phyloP scores from a whole-genome alignment of 352 stramenopile species.

The Phytophthora crassamura region DNA sequence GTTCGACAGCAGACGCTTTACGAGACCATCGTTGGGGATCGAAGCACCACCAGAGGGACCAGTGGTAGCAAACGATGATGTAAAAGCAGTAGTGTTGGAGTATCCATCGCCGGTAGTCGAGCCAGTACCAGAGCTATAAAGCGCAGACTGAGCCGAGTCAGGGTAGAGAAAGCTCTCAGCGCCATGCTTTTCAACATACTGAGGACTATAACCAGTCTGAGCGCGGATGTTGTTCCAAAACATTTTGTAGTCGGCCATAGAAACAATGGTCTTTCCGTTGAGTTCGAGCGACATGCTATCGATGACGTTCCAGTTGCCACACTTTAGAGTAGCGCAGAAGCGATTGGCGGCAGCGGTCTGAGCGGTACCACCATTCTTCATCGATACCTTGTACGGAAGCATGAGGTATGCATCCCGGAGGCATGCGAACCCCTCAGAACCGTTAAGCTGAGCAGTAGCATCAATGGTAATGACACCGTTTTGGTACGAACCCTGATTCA shows the following conservation, averaged over 20 bases:
- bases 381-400: conserved; percentile 9
- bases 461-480: conserved; percentile 22
- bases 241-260: conserved; percentile 13
- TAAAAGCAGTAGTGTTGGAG: neutral
- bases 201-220: conserved; percentile 3
- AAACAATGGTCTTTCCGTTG: conserved; percentile 10
- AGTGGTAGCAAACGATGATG: neutral
- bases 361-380: conserved; percentile 13
- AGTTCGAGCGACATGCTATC: conserved; percentile 15
- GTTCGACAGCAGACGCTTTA: conserved; percentile 11
- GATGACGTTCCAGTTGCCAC: conserved; percentile 20
- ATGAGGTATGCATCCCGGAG: conserved; percentile 10
- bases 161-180: conserved; percentile 10
- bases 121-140: neutral
- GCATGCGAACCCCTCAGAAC: conserved; percentile 5
- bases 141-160: conserved; percentile 1
- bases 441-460: conserved; percentile 15
- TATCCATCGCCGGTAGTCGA: conserved; percentile 11
- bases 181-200: conserved; percentile 23
- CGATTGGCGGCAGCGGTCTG: conserved; percentile 5
- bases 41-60: neutral
- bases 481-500: conserved; percentile 10
- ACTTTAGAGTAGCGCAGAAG: neutral
- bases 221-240: conserved; percentile 19
- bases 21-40: conserved; percentile 8